phyloP scores from a whole-genome alignment of 2,329 filamentous ascomycete genomes.

The Cytospora paraplurivora region DNA sequence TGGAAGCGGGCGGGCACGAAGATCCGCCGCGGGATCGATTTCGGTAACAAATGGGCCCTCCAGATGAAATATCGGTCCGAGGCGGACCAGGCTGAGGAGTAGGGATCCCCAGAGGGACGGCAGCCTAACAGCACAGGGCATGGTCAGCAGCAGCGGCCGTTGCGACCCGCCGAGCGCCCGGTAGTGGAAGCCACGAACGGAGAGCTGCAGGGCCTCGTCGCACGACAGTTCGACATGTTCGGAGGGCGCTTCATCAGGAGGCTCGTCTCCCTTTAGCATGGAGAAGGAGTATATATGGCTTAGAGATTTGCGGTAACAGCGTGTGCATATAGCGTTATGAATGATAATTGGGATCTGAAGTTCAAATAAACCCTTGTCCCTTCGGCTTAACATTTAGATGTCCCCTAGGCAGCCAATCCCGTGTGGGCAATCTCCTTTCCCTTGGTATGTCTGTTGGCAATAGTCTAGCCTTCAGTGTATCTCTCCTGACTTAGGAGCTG shows the following conservation, averaged over 20 bases:
- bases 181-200: neutral
- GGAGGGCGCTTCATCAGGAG: neutral
- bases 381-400: neutral
- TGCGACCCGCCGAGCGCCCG: too few relatives aligned
- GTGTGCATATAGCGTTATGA: conserved; percentile 21
- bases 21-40: conserved; percentile 82
- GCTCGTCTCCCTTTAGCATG: neutral
- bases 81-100: conserved; percentile 32
- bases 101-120: conserved; percentile 3
- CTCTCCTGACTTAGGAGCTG: too few relatives aligned
- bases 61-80: conserved; percentile 59
- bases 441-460: too few relatives aligned
- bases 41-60: conserved; percentile 84
- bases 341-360: neutral
- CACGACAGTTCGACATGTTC: neutral
- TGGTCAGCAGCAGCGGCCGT: neutral
- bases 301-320: conserved; percentile 1
- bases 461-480: too few relatives aligned
- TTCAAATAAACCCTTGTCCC: neutral
- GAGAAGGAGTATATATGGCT: conserved; percentile 2
- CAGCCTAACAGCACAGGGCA: neutral
- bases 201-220: conserved; percentile 8
- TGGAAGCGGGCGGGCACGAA: conserved; percentile 85
- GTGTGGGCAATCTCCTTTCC: neutral
- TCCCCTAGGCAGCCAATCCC: neutral